A percentile compares a stretch with the other conserved stretches of the same genome.
phyloP scores from a whole-genome alignment of 2,329 filamentous ascomycete species.

The Xylariaceae sp. region DNA sequence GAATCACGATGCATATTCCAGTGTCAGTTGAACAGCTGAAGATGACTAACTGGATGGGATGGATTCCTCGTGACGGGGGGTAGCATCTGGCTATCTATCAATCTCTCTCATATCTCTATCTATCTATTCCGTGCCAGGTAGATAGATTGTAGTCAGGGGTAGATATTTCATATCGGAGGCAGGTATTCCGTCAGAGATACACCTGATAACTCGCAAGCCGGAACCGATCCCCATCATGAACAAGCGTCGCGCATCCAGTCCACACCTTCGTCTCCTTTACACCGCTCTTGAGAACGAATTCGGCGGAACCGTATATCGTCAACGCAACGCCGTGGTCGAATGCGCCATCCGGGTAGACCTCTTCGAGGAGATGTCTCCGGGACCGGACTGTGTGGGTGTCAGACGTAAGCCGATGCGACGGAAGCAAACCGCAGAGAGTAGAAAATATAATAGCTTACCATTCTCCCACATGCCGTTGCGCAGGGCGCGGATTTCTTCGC shows the following conservation, averaged over 20 bases:
- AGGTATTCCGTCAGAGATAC: slow-evolving; percentile 28
- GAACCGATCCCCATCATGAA: slow-evolving; percentile 20
- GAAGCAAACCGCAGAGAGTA: too few relatives aligned
- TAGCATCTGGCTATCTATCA: not conserved
- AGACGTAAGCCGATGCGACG: too few relatives aligned
- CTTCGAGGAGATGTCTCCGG: slow-evolving; percentile 38
- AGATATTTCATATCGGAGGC: not conserved
- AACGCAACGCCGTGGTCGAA: slow-evolving; percentile 34
- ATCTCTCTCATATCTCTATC: not conserved
- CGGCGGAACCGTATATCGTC: slow-evolving; percentile 31
- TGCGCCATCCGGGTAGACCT: slow-evolving; percentile 37
- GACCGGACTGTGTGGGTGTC: slow-evolving; percentile 28
- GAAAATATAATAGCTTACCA: not conserved
- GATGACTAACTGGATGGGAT: not conserved
- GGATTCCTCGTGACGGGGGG: not conserved
- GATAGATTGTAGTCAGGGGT: not conserved
- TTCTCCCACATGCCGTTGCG: slow-evolving; percentile 34
- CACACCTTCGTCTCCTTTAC: slow-evolving; percentile 26
- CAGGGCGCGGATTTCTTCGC: slow-evolving; percentile 38
- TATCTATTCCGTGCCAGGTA: not conserved
- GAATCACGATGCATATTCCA: not conserved
- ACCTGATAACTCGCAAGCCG: slow-evolving; percentile 33
- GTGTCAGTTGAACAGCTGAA: not conserved
- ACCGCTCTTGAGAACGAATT: slow-evolving; percentile 22
- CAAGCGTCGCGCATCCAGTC: slow-evolving; percentile 30